Base-by-base conservation (phyloP, 805 yeast species). In the Pichia heedii region DNA sequence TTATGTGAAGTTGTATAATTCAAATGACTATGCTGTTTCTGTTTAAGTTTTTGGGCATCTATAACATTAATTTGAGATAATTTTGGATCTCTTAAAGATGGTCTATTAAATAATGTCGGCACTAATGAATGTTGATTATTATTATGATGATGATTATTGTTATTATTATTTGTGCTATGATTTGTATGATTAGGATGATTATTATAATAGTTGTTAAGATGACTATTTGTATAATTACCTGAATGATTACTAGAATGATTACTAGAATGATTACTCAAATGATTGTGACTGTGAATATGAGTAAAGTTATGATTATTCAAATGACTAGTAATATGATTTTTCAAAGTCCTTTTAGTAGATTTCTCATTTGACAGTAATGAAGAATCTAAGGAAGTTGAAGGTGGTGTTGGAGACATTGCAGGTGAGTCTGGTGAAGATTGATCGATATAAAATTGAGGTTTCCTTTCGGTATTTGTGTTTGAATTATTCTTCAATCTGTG, bases 351-450 rank as follows among this genome's bases (percentile, higher is more conserved):
- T 15, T 29, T 29, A 4, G 9, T 16, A 12, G 9, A 6, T 29
- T 29, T 29, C 32, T 29, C 16, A 29, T 29, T 16, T 29, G 32
- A 13, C 7, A 29, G 13, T 29, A 29, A 29, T 12, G 32, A 29
- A 13, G 32, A 13, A 5, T 29, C 32, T 13, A 29, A 13, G 2
- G 39, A 30, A 22, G 33, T 19, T 13, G 29, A 16, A 33, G 37
- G n/a, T 37, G 48, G 18, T 42, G 42, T 12, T 38, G 16, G 35
- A 12, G 32, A 29, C 8, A 29, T 3, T 10, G 8, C 37, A 9
- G 37, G 37, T 4, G 51, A 41, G 21, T 42, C 29, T 33, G 51
- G 41, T 27, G 54, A 35, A 16, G 44, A 41, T 4, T 37, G 33
- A n/a, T 37, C 39, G 12, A 45, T 22, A 12, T 19, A 45, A 24